phyloP scores from a whole-genome alignment of 2,329 filamentous ascomycete genomes.

The Ophiostoma tasmaniense region DNA sequence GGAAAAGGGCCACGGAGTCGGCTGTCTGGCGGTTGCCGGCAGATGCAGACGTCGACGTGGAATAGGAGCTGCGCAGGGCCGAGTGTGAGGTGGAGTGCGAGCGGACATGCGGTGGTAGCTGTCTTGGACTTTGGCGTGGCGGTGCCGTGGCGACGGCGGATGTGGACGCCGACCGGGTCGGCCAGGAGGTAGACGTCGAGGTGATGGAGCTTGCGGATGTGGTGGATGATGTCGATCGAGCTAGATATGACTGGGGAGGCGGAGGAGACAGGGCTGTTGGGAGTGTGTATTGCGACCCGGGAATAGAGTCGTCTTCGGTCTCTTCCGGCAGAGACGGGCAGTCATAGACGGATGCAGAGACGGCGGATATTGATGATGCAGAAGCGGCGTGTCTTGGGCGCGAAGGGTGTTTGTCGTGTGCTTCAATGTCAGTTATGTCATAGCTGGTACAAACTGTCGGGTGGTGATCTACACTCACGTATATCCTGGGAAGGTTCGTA shows the following conservation, averaged over 20 bases:
- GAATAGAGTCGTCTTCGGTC: background rate
- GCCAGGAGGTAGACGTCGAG: background rate
- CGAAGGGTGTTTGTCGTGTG: background rate
- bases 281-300: background rate
- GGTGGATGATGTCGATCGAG: background rate
- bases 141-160: background rate
- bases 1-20: background rate
- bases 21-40: conserved; percentile 25
- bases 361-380: background rate
- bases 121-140: background rate
- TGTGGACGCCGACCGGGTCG: background rate
- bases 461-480: background rate
- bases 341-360: background rate
- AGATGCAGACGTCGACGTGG: conserved; percentile 35
- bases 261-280: background rate
- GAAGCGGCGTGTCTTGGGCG: background rate
- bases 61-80: conserved; percentile 3
- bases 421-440: background rate
- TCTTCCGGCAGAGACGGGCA: conserved; percentile 14
- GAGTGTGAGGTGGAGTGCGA: background rate
- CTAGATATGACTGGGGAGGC: background rate
- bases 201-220: background rate
- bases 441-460: no score
- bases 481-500: conserved; percentile 17
- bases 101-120: background rate